phyloP scores from a whole-genome alignment of 768 basidiomycete genomes.

The Xerocomellus intermedius region DNA sequence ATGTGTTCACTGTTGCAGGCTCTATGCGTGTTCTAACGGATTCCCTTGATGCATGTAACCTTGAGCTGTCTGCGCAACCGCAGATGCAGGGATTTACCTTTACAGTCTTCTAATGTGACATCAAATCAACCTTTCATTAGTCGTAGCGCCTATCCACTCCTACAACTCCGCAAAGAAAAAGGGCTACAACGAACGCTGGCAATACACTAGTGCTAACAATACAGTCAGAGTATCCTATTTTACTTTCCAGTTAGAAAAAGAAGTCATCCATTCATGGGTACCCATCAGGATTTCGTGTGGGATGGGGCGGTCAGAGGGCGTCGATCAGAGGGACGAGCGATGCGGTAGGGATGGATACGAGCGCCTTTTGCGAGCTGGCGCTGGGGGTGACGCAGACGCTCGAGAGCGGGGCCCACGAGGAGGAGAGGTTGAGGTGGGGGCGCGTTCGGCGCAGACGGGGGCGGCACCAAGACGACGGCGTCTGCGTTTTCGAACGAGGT shows the following conservation, averaged over 20 bases:
- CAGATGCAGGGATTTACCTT: no score
- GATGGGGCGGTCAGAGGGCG: conserved; percentile 1
- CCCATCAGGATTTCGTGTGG: background rate
- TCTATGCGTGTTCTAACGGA: no score
- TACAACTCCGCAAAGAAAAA: background rate
- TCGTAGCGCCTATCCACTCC: background rate
- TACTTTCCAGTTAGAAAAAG: background rate
- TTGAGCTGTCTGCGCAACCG: no score
- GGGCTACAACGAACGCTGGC: background rate
- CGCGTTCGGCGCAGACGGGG: conserved; percentile 25
- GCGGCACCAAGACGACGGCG: conserved; percentile 47
- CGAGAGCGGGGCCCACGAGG: conserved; percentile 49
- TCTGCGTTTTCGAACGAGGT: conserved; percentile 53
- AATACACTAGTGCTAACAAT: conserved; percentile 20
- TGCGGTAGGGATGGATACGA: conserved; percentile 57
- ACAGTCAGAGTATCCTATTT: conserved; percentile 6
- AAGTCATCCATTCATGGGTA: background rate
- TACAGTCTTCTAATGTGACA: no score
- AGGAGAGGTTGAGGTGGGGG: conserved; percentile 36
- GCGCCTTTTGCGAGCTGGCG: conserved; percentile 44
- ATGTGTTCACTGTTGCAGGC: no score
- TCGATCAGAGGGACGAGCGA: conserved; percentile 29
- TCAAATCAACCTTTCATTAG: no score
- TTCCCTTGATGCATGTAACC: no score
- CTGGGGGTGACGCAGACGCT: conserved; percentile 44